These are phyloP conservation scores for Salix suchowensis DNA, from an alignment of 345 rosid species.

Conservation along the genomic window DNA sequence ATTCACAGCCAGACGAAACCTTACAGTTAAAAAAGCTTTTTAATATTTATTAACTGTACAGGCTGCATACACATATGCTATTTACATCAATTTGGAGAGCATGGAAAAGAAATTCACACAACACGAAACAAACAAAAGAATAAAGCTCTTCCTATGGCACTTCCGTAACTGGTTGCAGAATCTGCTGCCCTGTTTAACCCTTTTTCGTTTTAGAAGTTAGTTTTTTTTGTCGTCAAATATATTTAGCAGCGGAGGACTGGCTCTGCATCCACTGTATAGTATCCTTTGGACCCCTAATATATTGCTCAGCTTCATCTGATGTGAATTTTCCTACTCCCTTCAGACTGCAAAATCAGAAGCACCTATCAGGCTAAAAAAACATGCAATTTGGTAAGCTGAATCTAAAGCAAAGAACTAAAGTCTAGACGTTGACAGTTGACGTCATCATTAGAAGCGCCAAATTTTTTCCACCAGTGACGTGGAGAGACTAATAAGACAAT, in stretches of 20 bases:
- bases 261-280: not conserved
- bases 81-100: not conserved
- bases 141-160: not conserved
- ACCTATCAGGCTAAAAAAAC: constrained; percentile 1
- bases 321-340: constrained; percentile 13
- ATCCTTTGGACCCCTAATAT: not conserved
- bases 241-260: not conserved
- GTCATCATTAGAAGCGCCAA: not conserved
- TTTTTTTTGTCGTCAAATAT: not conserved
- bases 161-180: not conserved
- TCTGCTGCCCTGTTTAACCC: not conserved
- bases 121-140: constrained; percentile 10
- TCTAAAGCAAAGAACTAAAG: not conserved
- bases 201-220: not conserved
- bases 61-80: not conserved
- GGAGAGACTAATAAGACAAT: not conserved
- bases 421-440: not conserved
- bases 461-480: not conserved
- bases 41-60: not conserved
- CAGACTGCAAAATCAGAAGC: constrained; percentile 21
- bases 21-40: not conserved
- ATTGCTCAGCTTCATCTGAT: not conserved
- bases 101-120: not conserved
- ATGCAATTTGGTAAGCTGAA: not conserved
- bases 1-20: not conserved